These are phyloP conservation scores for Rubia tinctorum DNA, from an alignment of 305 asterid species.

Conservation along the genomic window DNA sequence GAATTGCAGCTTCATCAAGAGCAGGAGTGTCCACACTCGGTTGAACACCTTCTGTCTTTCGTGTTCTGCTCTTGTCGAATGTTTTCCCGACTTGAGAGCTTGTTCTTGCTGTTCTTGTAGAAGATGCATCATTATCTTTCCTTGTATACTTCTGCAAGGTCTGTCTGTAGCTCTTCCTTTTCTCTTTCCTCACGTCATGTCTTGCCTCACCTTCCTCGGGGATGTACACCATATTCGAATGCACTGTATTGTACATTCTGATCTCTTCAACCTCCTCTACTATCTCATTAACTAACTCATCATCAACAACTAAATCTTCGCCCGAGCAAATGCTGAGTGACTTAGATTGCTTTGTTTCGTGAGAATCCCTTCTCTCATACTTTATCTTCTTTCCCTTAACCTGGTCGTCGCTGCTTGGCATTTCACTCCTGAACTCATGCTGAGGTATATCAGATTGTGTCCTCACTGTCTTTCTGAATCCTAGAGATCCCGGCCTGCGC, in stretches of 20 bases:
- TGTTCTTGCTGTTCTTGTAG: constrained; percentile 17
- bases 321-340: constrained; percentile 28
- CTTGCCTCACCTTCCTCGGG: constrained; percentile 26
- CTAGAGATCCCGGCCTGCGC: constrained; percentile 30
- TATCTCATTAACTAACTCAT: constrained; percentile 33
- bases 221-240: constrained; percentile 38
- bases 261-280: constrained; percentile 45
- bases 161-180: constrained; percentile 11
- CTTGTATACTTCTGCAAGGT: constrained; percentile 15
- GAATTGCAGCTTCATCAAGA: constrained; percentile 68
- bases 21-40: constrained; percentile 45
- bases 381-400: constrained; percentile 28
- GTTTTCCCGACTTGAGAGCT: constrained; percentile 21
- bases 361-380: constrained; percentile 27
- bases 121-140: constrained; percentile 12
- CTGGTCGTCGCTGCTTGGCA: constrained; percentile 40
- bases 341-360: constrained; percentile 28
- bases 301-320: constrained; percentile 18
- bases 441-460: constrained; percentile 54
- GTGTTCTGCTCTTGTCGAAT: constrained; percentile 27
- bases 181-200: constrained; percentile 16
- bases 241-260: constrained; percentile 27
- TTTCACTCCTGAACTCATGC: constrained; percentile 33
- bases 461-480: constrained; percentile 42
- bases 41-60: constrained; percentile 32